Evolutionary conservation across 2,329 filamentous ascomycete genomes (phyloP).

Genomic region (Massarina eburnea): DNA sequence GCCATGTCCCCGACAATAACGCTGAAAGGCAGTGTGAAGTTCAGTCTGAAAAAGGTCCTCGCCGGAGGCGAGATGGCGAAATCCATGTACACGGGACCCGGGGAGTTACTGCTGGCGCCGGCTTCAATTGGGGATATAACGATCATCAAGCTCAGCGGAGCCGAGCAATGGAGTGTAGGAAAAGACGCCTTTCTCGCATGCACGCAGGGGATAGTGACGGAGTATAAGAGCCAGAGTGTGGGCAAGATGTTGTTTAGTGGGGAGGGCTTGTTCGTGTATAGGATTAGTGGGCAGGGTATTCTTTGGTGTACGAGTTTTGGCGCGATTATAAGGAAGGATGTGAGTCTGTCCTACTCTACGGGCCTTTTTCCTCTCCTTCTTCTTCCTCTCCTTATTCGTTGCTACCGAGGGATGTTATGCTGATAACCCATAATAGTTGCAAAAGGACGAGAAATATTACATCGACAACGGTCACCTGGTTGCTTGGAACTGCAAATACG

Average conservation of each 20-base stretch:
- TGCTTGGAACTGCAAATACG: slow-evolving; percentile 95
- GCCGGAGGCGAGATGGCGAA: slow-evolving; percentile 75
- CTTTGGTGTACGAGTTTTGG: slow-evolving; percentile 93
- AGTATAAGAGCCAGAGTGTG: slow-evolving; percentile 82
- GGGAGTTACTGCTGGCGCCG: slow-evolving; percentile 84
- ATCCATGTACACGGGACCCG: slow-evolving; percentile 84
- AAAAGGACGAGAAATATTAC: slow-evolving; percentile 79
- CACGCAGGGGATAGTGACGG: slow-evolving; percentile 84
- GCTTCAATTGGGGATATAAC: slow-evolving; percentile 81
- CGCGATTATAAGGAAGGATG: slow-evolving; percentile 91
- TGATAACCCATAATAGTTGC: slow-evolving; percentile 41
- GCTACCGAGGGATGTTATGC: not conserved
- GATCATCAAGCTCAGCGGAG: slow-evolving; percentile 70
- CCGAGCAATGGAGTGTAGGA: slow-evolving; percentile 79
- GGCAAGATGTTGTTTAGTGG: slow-evolving; percentile 92
- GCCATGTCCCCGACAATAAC: slow-evolving; percentile 90
- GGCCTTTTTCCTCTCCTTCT: not conserved
- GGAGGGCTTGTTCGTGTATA: slow-evolving; percentile 89
- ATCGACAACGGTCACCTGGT: slow-evolving; percentile 93
- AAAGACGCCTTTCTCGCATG: slow-evolving; percentile 83
- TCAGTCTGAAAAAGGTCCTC: slow-evolving; percentile 89
- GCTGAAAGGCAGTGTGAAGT: slow-evolving; percentile 79
- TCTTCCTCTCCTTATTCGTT: not conserved
- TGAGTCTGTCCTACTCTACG: slow-evolving; percentile 52
- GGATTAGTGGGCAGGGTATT: slow-evolving; percentile 76